These are phyloP conservation scores for Trebouxia gelatinosa DNA, from an alignment of 163 green algal genomes.

Conservation along the genomic window DNA sequence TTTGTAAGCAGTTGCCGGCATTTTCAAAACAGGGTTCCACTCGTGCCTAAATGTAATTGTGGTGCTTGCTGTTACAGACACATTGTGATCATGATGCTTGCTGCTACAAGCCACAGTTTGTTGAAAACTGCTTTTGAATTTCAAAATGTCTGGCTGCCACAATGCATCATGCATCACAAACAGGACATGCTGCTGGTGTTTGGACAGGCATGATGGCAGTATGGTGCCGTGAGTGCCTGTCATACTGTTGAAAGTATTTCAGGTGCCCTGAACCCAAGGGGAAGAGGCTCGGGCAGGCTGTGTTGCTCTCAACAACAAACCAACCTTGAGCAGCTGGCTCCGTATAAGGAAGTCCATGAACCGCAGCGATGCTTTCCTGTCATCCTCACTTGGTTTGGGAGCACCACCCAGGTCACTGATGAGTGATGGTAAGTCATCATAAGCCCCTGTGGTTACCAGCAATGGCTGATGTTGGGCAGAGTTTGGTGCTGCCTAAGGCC, in stretches of 20 bases:
- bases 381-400: not conserved
- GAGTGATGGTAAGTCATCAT: not conserved
- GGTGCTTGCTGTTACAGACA: no score
- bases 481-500: no score
- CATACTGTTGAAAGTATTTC: not conserved
- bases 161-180: not conserved
- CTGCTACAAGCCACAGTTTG: not conserved
- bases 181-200: no score
- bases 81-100: no score
- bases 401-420: conserved; percentile 8
- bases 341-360: conserved; percentile 3
- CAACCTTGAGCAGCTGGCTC: not conserved
- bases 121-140: not conserved
- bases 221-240: not conserved
- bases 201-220: not conserved
- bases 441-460: not conserved
- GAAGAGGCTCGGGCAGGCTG: no score
- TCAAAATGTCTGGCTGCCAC: not conserved
- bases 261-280: no score
- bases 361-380: not conserved
- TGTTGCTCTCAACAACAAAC: no score
- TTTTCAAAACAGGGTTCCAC: no score
- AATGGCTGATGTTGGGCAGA: no score
- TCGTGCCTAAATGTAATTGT: no score
- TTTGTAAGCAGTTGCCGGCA: no score